Conservation (phyloP, 2,329 filamentous ascomycete species). For the Phaeoacremonium minimum region DNA sequence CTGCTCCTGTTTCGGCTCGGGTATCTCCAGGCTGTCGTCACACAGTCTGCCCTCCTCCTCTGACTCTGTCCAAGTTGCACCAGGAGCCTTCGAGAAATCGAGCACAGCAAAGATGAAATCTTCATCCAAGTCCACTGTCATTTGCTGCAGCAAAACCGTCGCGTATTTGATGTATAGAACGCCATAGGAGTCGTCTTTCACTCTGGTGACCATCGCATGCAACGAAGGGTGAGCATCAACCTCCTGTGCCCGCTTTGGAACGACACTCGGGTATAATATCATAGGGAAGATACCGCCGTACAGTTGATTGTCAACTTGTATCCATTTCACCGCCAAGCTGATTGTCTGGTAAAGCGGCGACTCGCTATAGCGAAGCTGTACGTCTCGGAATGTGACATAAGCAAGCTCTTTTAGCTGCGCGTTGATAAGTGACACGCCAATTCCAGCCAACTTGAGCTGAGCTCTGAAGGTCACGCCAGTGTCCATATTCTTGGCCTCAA, state of each 20-base stretch:
- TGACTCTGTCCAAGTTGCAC: constrained; percentile 76
- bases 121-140: constrained; percentile 96
- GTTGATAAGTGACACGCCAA: constrained; percentile 92
- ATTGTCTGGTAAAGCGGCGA: constrained; percentile 92
- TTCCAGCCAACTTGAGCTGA: constrained; percentile 80
- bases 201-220: constrained; percentile 83
- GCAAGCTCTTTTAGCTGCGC: constrained; percentile 86
- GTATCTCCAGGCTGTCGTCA: constrained; percentile 85
- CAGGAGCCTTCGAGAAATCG: constrained; percentile 90
- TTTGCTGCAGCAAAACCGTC: constrained; percentile 87
- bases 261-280: constrained; percentile 93
- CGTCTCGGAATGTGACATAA: constrained; percentile 88
- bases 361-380: constrained; percentile 86
- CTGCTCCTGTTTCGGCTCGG: constrained; percentile 81
- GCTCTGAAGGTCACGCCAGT: constrained; percentile 85
- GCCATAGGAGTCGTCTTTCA: constrained; percentile 98
- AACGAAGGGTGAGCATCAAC: constrained; percentile 95
- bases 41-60: constrained; percentile 81
- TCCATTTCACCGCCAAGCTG: constrained; percentile 92
- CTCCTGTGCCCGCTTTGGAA: constrained; percentile 93
- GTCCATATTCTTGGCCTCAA: constrained; percentile 91
- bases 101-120: constrained; percentile 96
- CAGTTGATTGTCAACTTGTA: constrained; percentile 96
- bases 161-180: constrained; percentile 99
- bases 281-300: constrained; percentile 98